Percentiles rank a stretch among this genome's conserved stretches.
Conservation (phyloP, 139 green algal species). For the Asterochloris sp. region DNA sequence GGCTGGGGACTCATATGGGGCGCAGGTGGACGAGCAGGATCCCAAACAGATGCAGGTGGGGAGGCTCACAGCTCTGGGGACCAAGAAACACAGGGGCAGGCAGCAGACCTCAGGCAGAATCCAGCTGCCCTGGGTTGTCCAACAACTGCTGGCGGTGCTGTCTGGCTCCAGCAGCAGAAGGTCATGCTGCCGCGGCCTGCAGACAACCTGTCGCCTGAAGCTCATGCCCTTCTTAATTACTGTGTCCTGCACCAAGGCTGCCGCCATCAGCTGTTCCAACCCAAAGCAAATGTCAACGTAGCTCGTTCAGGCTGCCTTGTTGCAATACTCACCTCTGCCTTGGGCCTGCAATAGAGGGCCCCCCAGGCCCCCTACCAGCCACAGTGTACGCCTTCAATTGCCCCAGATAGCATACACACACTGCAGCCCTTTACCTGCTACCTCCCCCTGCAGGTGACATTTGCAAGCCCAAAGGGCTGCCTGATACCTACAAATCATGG, state of each 20-base stretch:
- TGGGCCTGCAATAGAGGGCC: not conserved
- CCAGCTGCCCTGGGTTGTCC: not conserved
- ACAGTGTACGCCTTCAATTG: too few relatives aligned
- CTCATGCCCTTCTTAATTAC: too few relatives aligned
- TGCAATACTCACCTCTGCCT: not conserved
- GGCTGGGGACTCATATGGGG: constrained; percentile 16
- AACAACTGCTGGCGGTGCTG: not conserved
- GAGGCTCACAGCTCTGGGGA: not conserved
- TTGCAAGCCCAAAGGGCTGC: too few relatives aligned
- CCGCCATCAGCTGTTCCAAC: not conserved
- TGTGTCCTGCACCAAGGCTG: not conserved
- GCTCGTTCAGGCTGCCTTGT: too few relatives aligned
- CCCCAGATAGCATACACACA: too few relatives aligned
- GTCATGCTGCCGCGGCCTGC: not conserved
- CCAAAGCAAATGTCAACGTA: too few relatives aligned
- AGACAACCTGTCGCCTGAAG: not conserved
- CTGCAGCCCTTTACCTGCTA: too few relatives aligned
- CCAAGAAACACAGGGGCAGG: not conserved
- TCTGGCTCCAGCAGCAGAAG: not conserved
- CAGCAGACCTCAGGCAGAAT: not conserved
- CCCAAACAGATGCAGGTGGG: constrained; percentile 28
- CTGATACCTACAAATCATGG: too few relatives aligned
- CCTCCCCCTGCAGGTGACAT: too few relatives aligned
- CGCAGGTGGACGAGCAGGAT: constrained; percentile 25
- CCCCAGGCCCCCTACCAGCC: too few relatives aligned